A percentile compares a stretch with the other conserved stretches of the same genome.
These are phyloP conservation scores for Xylariaceae sp. DNA, from an alignment of 2,329 filamentous ascomycete genomes.

Conservation along the genomic window DNA sequence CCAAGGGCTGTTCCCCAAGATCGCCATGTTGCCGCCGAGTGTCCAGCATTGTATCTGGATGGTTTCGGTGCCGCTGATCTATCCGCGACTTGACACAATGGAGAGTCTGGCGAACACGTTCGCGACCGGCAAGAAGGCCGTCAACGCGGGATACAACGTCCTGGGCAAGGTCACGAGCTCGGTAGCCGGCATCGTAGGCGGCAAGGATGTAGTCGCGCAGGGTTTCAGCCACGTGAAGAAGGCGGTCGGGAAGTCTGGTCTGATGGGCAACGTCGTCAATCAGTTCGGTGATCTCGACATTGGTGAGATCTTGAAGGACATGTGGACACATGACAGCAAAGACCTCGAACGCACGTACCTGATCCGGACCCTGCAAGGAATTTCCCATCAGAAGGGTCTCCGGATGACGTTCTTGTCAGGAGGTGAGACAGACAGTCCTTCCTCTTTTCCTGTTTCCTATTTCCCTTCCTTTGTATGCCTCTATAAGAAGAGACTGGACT, in stretches of 20 bases:
- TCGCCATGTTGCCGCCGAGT: slow-evolving; percentile 81
- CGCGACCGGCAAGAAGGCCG: slow-evolving; percentile 90
- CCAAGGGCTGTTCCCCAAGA: slow-evolving; percentile 93
- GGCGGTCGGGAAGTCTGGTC: slow-evolving; percentile 86
- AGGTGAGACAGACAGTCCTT: slow-evolving; percentile 51
- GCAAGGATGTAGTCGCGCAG: slow-evolving; percentile 85
- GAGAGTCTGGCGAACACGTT: slow-evolving; percentile 89
- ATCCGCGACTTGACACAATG: slow-evolving; percentile 84
- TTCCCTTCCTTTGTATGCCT: background rate
- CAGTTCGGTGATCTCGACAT: slow-evolving; percentile 96
- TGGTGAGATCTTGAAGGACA: slow-evolving; percentile 87
- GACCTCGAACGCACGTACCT: slow-evolving; percentile 95
- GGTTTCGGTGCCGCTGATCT: slow-evolving; percentile 83
- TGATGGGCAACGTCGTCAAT: slow-evolving; percentile 94
- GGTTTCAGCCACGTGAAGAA: slow-evolving; percentile 95
- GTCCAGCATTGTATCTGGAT: slow-evolving; percentile 98
- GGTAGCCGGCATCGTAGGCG: slow-evolving; percentile 90
- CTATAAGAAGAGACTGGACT: background rate
- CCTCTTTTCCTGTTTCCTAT: background rate
- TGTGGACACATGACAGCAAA: slow-evolving; percentile 98
- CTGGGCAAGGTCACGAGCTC: slow-evolving; percentile 92
- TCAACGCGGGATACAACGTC: slow-evolving; percentile 94
- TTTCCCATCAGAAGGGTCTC: slow-evolving; percentile 89
- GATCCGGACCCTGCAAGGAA: slow-evolving; percentile 91
- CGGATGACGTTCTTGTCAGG: slow-evolving; percentile 97